Percentiles rank a stretch among this genome's conserved stretches.
Evolutionary conservation across 2,329 filamentous ascomycete genomes (phyloP).

Genomic region (Ophiognomonia clavigignenti-juglandacearum): DNA sequence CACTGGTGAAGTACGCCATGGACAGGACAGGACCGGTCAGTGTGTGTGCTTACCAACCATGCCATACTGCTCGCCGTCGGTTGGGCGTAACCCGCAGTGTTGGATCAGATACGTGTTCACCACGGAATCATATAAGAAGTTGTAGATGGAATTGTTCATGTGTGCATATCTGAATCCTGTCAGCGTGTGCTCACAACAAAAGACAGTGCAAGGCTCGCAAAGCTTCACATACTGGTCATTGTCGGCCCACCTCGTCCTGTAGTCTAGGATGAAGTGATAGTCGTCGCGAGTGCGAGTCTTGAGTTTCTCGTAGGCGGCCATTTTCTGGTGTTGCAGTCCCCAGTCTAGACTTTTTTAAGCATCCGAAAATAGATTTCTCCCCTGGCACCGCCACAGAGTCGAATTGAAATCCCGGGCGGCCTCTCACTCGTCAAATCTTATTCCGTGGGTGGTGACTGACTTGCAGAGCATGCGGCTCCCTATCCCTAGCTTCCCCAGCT

Average conservation of each 20-base stretch:
- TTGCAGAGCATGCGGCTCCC: too few species aligned
- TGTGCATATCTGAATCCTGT: conserved; percentile 62
- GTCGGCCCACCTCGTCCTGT: conserved; percentile 76
- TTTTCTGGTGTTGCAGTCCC: too few species aligned
- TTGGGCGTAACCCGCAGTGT: conserved; percentile 68
- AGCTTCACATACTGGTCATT: conserved; percentile 17
- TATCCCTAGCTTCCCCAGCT: too few species aligned
- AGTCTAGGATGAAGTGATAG: conserved; percentile 75
- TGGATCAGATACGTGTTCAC: conserved; percentile 85
- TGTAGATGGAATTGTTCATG: conserved; percentile 87
- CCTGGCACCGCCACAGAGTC: too few species aligned
- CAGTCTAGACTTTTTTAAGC: neutral
- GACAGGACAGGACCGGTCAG: neutral
- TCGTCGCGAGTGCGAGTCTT: conserved; percentile 64
- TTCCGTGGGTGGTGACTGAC: too few species aligned
- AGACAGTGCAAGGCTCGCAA: too few species aligned
- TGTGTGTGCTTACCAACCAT: conserved; percentile 47
- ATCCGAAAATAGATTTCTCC: too few species aligned
- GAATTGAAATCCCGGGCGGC: too few species aligned
- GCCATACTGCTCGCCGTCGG: conserved; percentile 66
- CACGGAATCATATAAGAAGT: conserved; percentile 82
- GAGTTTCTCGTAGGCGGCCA: conserved; percentile 33
- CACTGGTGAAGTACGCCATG: neutral
- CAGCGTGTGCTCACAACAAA: conserved; percentile 1
- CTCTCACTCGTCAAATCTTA: too few species aligned